Base-by-base conservation (phyloP, 2,329 filamentous ascomycete species). In the Dothideomycetidae sp. region DNA sequence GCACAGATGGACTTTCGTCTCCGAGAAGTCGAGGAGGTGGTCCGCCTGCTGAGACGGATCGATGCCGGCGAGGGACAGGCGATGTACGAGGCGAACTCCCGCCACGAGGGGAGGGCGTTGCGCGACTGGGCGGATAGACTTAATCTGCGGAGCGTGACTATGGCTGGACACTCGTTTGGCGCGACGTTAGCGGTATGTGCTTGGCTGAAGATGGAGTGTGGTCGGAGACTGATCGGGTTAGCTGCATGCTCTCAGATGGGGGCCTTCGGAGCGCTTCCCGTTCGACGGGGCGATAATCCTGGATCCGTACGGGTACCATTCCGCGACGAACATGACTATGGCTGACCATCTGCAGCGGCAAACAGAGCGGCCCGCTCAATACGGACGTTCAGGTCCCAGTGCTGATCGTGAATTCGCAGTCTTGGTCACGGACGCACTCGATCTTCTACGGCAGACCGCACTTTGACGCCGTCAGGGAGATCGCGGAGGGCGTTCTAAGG, bases 91-190 rank as follows among this genome's bases (percentile, higher is more conserved):
- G 53, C 16, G 50, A 77, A 69, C 56, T 55, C 62, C 7, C 65
- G 63, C 44, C 49, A 44, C 23, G 71, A 69, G 51, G 70, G 64
- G 31, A 48, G 47, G 14, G 55, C 57, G 43, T 61, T 75, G 1
- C 47, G 57, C 3, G 54, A 56, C 11, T 80, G 74, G 64, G 52
- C 59, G 23, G 55, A 57, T 39, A 63, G 72, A 7, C 62, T 81
- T 5, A 65, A 76, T 50, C 59, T 67, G 31, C 56, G 64, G 18
- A 62, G 67, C 23, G 63, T 76, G 46, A 63, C 71, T 31, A 61
- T 79, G 5, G 69, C 61, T 3, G 75, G 75, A 0, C 75, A 80
- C 50, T 77, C 72, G 0, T 78, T 75, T 55, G 76, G 76, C 33
- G 75, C 74, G 2, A 79, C 76, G 0, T 66, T 71, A 2, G 74